Base-by-base conservation (phyloP, 495 filamentous ascomycete genomes). In the Hypoxylon trugodes region DNA sequence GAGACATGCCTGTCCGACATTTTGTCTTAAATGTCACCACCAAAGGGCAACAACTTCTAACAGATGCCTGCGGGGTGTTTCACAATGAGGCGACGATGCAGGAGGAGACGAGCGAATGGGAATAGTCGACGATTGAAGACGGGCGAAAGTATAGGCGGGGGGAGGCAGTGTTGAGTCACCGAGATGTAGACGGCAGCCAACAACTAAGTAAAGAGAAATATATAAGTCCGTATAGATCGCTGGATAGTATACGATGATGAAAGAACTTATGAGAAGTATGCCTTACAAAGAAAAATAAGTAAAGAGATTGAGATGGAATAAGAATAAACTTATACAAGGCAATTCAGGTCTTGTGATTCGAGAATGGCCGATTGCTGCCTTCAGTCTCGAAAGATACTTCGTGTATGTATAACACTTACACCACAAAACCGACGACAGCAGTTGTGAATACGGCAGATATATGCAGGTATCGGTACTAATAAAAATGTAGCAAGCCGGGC, bases 1-100 rank as follows among this genome's bases (percentile, higher is more conserved):
- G 46, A 68, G 38, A 73, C 65, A 15, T 47, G 64, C 41, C 52
- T 61, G 47, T 61, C 58, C 16, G 64, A 61, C 64, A 66, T 66
- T 42, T 38, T 40, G 33, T 51, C 43, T 33, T 45, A 46, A 25
- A 54, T 10, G 18, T 25, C 40, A 22, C 63, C 38, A 30, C 33
- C 30, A 15, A 35, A 37, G 50, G n/a, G 59, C 47, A 59, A 51
- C 18, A 19, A 6, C 13, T 45, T 33, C 19, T 45, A 6, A 12
- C 37, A 35, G 41, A 5, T 35, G 42, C 43, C 59, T 59, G 32
- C 7, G 38, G 50, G 59, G 36, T 16, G 28, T 13, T 55, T 37
- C 28, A 61, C 37, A 56, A 25, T 5, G 48, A 51, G 30, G 42
- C 18, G 35, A 41, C 5, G 42, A 15, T 6, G 26, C 15, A 18